Conservation (phyloP, 345 rosid species). For the Mangifera indica region DNA sequence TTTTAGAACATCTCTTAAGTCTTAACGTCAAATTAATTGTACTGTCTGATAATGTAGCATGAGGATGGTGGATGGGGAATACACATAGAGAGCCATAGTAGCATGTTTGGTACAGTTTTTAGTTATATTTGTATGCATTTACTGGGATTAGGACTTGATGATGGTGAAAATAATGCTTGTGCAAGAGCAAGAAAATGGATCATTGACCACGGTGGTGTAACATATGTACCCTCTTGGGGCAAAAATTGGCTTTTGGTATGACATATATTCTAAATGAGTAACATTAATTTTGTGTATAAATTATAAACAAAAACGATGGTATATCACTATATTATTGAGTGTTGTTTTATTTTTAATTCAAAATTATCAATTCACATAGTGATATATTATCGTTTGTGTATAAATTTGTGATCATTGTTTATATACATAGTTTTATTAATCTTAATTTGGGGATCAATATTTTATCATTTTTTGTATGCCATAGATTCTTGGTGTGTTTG, state of each 20-base stretch:
- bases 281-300: too few species aligned
- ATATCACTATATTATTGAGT: too few species aligned
- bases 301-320: too few species aligned
- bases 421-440: too few species aligned
- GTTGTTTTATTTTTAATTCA: too few species aligned
- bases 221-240: slow-evolving; percentile 47
- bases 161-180: slow-evolving; percentile 38
- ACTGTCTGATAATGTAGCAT: slow-evolving; percentile 18
- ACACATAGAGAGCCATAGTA: slow-evolving; percentile 40
- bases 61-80: slow-evolving; percentile 55
- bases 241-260: slow-evolving; percentile 51
- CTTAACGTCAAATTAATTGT: neutral
- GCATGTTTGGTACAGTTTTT: slow-evolving; percentile 43
- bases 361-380: too few species aligned
- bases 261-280: neutral
- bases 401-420: too few species aligned
- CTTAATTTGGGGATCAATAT: too few species aligned
- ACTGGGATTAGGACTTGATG: slow-evolving; percentile 46
- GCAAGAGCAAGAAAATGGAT: slow-evolving; percentile 43
- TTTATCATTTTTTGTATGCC: neutral
- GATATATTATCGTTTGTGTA: too few species aligned
- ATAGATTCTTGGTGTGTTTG: slow-evolving; percentile 36
- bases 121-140: slow-evolving; percentile 43
- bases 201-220: slow-evolving; percentile 46
- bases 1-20: neutral